Evolutionary conservation across 2,329 filamentous ascomycete species (phyloP).

Genomic region (Ophiocordyceps camponoti-leonardi): DNA sequence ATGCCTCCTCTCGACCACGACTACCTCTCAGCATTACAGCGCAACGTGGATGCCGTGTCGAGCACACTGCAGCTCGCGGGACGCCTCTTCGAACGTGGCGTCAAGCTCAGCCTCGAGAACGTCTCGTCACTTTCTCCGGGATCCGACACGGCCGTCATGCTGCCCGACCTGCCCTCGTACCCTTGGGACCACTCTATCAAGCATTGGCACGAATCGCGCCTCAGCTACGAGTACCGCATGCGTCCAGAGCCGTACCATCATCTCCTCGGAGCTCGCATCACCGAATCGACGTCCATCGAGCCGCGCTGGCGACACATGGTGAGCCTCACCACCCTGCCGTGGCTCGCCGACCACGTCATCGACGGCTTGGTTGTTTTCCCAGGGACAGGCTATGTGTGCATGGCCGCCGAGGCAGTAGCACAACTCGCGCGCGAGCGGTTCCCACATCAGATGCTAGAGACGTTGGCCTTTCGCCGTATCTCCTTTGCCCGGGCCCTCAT

Average conservation of each 20-base stretch:
- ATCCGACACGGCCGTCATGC: background rate
- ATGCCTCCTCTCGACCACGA: too few relatives aligned
- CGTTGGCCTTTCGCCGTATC: background rate
- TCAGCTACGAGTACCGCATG: background rate
- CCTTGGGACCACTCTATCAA: background rate
- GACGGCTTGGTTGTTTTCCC: background rate
- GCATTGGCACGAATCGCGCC: background rate
- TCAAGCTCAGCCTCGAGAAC: too few relatives aligned
- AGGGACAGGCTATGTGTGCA: background rate
- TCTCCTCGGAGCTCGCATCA: background rate
- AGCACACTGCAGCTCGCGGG: too few relatives aligned
- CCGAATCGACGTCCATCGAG: background rate
- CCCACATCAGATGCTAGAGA: background rate
- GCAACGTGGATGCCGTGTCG: too few relatives aligned
- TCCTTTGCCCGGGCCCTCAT: background rate
- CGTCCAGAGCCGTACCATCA: background rate
- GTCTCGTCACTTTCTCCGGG: too few relatives aligned
- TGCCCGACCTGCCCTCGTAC: background rate
- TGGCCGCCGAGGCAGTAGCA: background rate
- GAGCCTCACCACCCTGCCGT: background rate
- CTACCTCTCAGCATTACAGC: too few relatives aligned
- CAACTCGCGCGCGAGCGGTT: background rate
- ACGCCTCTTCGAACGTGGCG: too few relatives aligned
- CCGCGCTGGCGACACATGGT: background rate
- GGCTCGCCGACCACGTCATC: background rate